Evolutionary conservation across 192 early-diverging fungal genomes (phyloP), one percentile per base, ranked within the genome.

Genomic region (Coemansia umbellata): DNA sequence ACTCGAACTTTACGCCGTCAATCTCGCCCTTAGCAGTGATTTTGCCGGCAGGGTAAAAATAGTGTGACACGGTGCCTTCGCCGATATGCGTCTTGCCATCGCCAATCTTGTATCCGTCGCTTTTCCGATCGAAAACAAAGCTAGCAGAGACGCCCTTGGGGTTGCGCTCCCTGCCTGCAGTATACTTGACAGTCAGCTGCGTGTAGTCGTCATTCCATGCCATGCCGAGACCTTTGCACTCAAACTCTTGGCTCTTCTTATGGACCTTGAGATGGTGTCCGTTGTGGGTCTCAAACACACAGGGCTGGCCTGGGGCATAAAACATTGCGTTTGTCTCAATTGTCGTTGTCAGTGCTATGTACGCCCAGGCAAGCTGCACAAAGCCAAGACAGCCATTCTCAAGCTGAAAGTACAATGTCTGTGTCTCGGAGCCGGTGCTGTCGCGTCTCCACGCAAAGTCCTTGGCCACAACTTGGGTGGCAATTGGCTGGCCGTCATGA

Each of bases 341-440:
- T 2, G 85, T 85, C 37, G 85, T 69, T 14, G 43, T 70, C 43
- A 83, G 82, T 69, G 85, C 82, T 47, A 96, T 76, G 37, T 89
- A 91, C 9, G 89, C 91, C 80, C 93, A 93, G 52, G 91, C 91
- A 66, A 95, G 75, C 69, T 97, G 94, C 13, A 94, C 81, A 74
- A 94, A 85, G n/a, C 83, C 83, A 65, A 88, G 83, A 48, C 78
- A 78, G 5, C 94, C 94, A 17, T 80, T 63, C 43, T 87, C 71
- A 8, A 82, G 82, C 37, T 85, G 81, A 28, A 92, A 59, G 67
- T 97, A 94, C 60, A 92, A 85, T 11, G 90, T 90, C 62, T 93
- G 91, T 23, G 84, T 90, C 72, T 97, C 94, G 5, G 94, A 93
- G 5, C 89, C 86, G 8, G 84, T 82, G 28, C 84, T 84, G 53